Evolutionary conservation across 2,329 filamentous ascomycete species (phyloP).

Genomic region (Dryadomyces quercus-mongolicae): DNA sequence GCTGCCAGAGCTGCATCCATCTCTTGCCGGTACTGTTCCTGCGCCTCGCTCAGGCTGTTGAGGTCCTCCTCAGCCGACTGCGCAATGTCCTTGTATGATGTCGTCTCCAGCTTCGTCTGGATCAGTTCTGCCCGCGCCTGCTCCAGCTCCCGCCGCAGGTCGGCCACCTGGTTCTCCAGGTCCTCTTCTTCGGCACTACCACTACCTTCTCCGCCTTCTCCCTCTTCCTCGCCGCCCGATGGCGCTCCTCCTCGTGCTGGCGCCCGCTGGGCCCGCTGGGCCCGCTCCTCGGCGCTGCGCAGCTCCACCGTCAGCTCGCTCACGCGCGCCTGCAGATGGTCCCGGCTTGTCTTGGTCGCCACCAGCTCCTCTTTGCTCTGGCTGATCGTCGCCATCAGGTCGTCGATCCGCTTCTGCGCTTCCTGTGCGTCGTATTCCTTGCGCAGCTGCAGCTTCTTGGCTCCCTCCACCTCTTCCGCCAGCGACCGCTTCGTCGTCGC

Average conservation of each 20-base stretch:
- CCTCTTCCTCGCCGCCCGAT: constrained; percentile 21
- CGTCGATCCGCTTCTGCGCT: constrained; percentile 82
- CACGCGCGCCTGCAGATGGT: constrained; percentile 79
- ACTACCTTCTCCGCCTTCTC: constrained; percentile 18
- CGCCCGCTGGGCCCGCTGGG: constrained; percentile 63
- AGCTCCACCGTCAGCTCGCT: constrained; percentile 84
- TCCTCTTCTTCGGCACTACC: constrained; percentile 42
- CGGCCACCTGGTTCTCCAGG: constrained; percentile 68
- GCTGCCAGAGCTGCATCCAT: constrained; percentile 63
- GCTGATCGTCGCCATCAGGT: constrained; percentile 68
- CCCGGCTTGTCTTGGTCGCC: constrained; percentile 72
- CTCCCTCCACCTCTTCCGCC: constrained; percentile 69
- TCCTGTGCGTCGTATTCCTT: constrained; percentile 88
- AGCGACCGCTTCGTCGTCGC: constrained; percentile 70
- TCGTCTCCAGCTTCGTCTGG: constrained; percentile 65
- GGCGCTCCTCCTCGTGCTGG: constrained; percentile 43
- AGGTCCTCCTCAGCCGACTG: constrained; percentile 81
- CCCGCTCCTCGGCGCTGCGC: constrained; percentile 77
- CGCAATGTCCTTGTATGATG: constrained; percentile 81
- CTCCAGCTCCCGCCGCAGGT: constrained; percentile 79
- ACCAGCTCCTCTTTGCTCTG: constrained; percentile 79
- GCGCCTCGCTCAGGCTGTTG: constrained; percentile 62
- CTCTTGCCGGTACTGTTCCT: constrained; percentile 81
- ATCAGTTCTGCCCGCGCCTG: constrained; percentile 70
- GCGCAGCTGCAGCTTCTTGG: constrained; percentile 67